phyloP scores from a whole-genome alignment of 306 rosid species.

The Acmispon strigosus region DNA sequence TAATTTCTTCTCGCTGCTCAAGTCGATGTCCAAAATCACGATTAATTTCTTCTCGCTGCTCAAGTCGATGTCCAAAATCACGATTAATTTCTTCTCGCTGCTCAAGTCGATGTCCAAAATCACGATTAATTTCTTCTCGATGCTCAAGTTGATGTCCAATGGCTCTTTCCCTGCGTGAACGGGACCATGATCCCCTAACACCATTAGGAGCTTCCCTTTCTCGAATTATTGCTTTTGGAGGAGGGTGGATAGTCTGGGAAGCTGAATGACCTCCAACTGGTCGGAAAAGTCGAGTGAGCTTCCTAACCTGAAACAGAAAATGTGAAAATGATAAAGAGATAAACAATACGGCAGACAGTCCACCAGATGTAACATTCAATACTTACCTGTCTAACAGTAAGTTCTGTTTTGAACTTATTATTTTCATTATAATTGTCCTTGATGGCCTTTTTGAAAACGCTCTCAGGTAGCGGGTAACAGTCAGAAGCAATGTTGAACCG shows the following conservation, averaged over 20 bases:
- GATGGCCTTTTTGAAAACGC: constrained; percentile 72
- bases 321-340: not conserved
- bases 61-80: constrained; percentile 20
- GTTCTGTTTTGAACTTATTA: constrained; percentile 76
- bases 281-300: constrained; percentile 61
- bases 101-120: too few species aligned
- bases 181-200: constrained; percentile 7
- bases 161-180: not conserved
- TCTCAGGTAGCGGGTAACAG: constrained; percentile 83
- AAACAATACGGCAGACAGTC: not conserved
- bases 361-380: not conserved
- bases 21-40: not conserved
- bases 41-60: too few species aligned
- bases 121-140: constrained; percentile 43
- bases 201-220: constrained; percentile 30
- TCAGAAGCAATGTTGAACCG: constrained; percentile 59
- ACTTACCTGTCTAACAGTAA: constrained; percentile 66
- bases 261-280: constrained; percentile 44
- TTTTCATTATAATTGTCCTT: constrained; percentile 62
- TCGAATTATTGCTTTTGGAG: constrained; percentile 18
- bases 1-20: constrained; percentile 39
- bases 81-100: constrained; percentile 42
- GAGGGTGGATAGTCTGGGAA: constrained; percentile 19
- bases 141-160: constrained; percentile 1
- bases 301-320: constrained; percentile 59